Base-by-base conservation (phyloP, 139 green algal genomes). In the Deuterostichococcus epilithicus region DNA sequence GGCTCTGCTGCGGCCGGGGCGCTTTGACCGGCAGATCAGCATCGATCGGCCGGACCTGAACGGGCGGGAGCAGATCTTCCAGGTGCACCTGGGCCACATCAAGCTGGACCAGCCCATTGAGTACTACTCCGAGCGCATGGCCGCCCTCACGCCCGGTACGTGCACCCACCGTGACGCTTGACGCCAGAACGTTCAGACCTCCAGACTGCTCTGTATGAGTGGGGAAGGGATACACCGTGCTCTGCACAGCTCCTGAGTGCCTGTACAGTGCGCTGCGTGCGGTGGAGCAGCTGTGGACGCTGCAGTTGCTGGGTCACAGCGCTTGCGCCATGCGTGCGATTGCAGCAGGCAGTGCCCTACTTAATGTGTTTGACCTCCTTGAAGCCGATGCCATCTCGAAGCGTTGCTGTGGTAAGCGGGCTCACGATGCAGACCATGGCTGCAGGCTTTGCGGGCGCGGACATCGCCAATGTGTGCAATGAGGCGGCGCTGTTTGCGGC, bases 391-490 rank as follows among this genome's bases (percentile, higher is more conserved):
- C n/a, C n/a, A n/a, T n/a, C n/a, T n/a, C n/a, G n/a, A n/a, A n/a
- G n/a, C n/a, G n/a, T n/a, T n/a, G n/a, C n/a, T n/a, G n/a, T n/a
- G n/a, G n/a, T n/a, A n/a, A n/a, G n/a, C n/a, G n/a, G n/a, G n/a
- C n/a, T n/a, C n/a, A n/a, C n/a, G n/a, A n/a, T n/a, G n/a, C n/a
- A n/a, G n/a, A n/a, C n/a, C n/a, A n/a, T n/a, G n/a, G 8, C 52
- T 28, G 10, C 52, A 63, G 52, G 52, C 18, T 63, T 63, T 28
- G 52, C 85, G 22, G 96, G 96, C n/a, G 96, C 96, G 28, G 96
- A 99, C 90, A 98, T 99, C 68, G 96, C 96, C 73, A 99, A 99
- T 84, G 91, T 99, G 44, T 92, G 86, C 81, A 99, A 99, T 79
- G 96, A 99, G 84, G 96, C 94, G 2, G 96, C 96, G 30, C 91